Base-by-base conservation (phyloP, 805 yeast species). In the Candida yuanshanica region DNA sequence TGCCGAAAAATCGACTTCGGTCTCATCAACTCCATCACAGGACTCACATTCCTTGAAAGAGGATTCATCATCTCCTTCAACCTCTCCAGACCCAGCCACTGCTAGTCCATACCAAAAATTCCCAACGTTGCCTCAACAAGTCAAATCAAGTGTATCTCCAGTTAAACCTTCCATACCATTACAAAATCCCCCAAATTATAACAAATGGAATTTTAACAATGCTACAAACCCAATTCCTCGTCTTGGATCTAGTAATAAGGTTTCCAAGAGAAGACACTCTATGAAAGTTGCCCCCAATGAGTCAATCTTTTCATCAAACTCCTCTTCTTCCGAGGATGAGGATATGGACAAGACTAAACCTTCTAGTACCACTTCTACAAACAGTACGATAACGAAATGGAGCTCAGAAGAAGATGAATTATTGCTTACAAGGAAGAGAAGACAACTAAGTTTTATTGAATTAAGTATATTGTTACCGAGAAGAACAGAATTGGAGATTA, bases 401-500 rank as follows among this genome's bases (percentile, higher is more conserved):
- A 53, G 74, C 1, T 38, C 41, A 52, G 93, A 84, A 39, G 95
- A 87, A 60, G 95, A 87, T 60, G 83, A 80, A 46, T 57, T 77
- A 26, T 59, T 87, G 29, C 52, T 77, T 33, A 68, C 75, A 44
- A 66, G 83, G 38, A 62, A 76, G 9, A 64, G 74, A 37, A 65
- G 79, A 48, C 82, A 81, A 41, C 63, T 88, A 32, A 74, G 83
- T 25, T 70, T 83, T 52, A 83, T 81, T 14, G 96, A 88, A 61
- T 65, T 88, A 29, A 72, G 83, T 13, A 80, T 87, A 25, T 62
- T 88, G 39, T 65, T 88, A 33, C 91, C 93, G 13, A 74, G 72
- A 43, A 74, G 87, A 48, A 70, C 93, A 0, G 89, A 83, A 56
- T 69, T 69, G n/a, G 93, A 86, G 50, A 88, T 88, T 33, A 70